Conservation (phyloP, 768 basidiomycete species). For the Amanita rimosa region DNA sequence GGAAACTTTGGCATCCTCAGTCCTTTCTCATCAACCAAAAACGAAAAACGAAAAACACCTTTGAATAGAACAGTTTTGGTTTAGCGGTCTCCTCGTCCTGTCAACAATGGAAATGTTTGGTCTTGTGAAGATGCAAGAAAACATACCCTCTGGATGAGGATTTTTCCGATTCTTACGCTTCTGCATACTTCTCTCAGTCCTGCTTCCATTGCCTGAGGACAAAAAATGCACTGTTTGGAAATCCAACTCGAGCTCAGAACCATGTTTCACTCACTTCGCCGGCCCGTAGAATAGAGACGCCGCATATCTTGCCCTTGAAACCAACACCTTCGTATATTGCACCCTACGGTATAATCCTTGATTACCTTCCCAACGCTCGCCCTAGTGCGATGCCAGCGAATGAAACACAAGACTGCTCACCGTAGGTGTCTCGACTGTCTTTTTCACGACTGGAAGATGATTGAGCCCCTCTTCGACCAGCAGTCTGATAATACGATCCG, state of each 20-base stretch:
- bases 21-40: neutral
- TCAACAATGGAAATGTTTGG: neutral
- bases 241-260: neutral
- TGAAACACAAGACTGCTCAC: constrained; percentile 26
- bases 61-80: constrained; percentile 89
- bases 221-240: no score
- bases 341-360: constrained; percentile 33
- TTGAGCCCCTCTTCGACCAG: constrained; percentile 84
- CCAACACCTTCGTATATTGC: constrained; percentile 82
- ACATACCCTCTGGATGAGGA: constrained; percentile 87
- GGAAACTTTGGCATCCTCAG: constrained; percentile 51
- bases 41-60: constrained; percentile 35
- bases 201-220: constrained; percentile 84
- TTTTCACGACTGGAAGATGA: constrained; percentile 62
- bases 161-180: constrained; percentile 92
- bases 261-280: constrained; percentile 57
- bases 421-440: constrained; percentile 75
- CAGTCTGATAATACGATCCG: constrained; percentile 80
- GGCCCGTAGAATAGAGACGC: constrained; percentile 88
- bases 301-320: constrained; percentile 94
- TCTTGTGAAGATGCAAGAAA: neutral
- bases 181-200: constrained; percentile 94
- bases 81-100: constrained; percentile 92
- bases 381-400: neutral
- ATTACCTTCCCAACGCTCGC: neutral